These are phyloP conservation scores for Thraustochytrium striatum DNA, from an alignment of 352 stramenopile species.

Conservation along the genomic window DNA sequence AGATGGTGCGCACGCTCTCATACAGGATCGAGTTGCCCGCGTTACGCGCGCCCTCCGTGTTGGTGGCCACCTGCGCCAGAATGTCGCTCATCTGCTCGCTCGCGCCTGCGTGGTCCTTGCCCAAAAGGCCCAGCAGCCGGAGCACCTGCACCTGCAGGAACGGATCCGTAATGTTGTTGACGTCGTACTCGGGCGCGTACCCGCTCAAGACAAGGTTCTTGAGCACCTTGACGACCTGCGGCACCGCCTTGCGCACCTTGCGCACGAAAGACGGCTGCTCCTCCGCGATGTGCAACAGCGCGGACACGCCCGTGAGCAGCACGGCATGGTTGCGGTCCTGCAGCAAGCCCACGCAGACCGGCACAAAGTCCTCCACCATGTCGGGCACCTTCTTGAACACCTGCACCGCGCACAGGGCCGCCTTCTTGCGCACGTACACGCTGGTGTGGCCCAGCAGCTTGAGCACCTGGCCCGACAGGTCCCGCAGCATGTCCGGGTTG, in stretches of 20 bases:
- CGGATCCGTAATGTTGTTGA: conserved; percentile 94
- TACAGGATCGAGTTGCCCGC: conserved; percentile 98
- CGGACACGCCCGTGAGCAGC: conserved; percentile 89
- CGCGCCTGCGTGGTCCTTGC: conserved; percentile 86
- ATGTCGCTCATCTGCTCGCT: conserved; percentile 92
- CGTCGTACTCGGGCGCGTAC: conserved; percentile 96
- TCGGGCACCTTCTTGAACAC: conserved; percentile 91
- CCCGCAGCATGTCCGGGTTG: conserved; percentile 94
- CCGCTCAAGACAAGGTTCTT: conserved; percentile 94
- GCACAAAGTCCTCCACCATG: conserved; percentile 96
- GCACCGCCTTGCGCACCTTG: conserved; percentile 66
- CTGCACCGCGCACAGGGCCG: conserved; percentile 83
- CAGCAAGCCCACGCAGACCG: conserved; percentile 88
- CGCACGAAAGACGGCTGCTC: conserved; percentile 6
- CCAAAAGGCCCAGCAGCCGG: conserved; percentile 84
- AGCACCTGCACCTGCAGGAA: conserved; percentile 91
- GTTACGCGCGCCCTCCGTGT: conserved; percentile 98
- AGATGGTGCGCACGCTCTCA: conserved; percentile 98
- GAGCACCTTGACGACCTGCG: conserved; percentile 78
- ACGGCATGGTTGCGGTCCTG: conserved; percentile 96
- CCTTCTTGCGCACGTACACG: conserved; percentile 96
- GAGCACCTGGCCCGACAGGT: conserved; percentile 96
- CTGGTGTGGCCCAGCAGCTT: conserved; percentile 83
- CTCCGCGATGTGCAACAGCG: conserved; percentile 85
- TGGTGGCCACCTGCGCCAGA: conserved; percentile 98